Evolutionary conservation across 2,329 filamentous ascomycete genomes (phyloP).

Genomic region (Aspergillus neotritici): DNA sequence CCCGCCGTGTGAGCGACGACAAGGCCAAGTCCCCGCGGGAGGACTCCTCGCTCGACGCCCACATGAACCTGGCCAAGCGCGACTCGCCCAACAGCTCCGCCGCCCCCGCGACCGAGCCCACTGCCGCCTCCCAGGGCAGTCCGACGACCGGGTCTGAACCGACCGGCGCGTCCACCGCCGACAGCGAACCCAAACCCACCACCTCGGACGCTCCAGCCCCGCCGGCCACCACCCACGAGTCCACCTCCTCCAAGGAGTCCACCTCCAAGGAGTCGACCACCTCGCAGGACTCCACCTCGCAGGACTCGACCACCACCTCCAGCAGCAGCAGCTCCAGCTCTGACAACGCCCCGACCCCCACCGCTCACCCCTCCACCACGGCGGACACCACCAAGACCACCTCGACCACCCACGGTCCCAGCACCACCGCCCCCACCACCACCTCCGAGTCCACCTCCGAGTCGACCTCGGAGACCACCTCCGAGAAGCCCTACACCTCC

Average conservation of each 20-base stretch:
- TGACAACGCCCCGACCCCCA: conserved; percentile 7
- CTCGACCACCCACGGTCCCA: conserved; percentile 14
- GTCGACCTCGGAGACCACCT: conserved; percentile 13
- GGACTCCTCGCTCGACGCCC: conserved; percentile 57
- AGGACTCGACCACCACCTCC: background rate
- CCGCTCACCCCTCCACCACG: conserved; percentile 7
- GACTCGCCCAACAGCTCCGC: conserved; percentile 36
- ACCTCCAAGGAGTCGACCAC: background rate
- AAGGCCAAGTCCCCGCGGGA: conserved; percentile 44
- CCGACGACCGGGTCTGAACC: too few relatives aligned
- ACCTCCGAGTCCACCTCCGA: conserved; percentile 15
- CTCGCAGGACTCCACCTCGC: background rate
- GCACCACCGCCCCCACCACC: conserved; percentile 14
- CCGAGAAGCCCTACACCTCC: conserved; percentile 30
- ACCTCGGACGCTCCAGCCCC: conserved; percentile 6
- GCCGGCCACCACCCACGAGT: background rate
- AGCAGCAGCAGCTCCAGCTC: background rate
- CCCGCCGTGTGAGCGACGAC: conserved; percentile 58
- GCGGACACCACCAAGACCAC: conserved; percentile 10
- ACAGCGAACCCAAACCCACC: conserved; percentile 6
- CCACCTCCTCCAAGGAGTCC: background rate
- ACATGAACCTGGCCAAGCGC: conserved; percentile 60
- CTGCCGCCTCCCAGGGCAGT: background rate
- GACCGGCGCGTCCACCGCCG: too few relatives aligned
- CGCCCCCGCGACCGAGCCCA: conserved; percentile 5